Conservation (phyloP, 805 yeast species). For the Metschnikowia kunwiensis region DNA sequence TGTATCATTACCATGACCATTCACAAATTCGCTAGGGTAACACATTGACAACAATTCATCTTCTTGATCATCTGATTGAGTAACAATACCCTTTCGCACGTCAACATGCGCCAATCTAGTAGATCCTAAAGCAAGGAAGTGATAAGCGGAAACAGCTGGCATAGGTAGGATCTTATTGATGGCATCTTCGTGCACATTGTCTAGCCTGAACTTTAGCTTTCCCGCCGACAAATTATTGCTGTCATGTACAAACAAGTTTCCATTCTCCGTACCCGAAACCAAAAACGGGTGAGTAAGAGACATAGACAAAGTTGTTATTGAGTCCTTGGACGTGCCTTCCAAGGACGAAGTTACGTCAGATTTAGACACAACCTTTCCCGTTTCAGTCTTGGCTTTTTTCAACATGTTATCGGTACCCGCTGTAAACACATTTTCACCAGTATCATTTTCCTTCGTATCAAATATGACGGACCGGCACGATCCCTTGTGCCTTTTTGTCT, state of each 20-base stretch:
- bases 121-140: constrained; percentile 75
- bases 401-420: constrained; percentile 78
- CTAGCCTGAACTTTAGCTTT: constrained; percentile 44
- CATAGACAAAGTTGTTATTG: constrained; percentile 43
- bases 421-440: constrained; percentile 57
- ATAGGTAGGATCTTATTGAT: constrained; percentile 71
- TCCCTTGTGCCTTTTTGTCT: constrained; percentile 86
- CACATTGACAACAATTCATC: constrained; percentile 84
- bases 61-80: constrained; percentile 83
- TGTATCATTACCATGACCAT: constrained; percentile 52
- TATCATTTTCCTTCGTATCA: constrained; percentile 45
- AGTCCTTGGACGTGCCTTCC: constrained; percentile 23
- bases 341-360: constrained; percentile 25
- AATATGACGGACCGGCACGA: constrained; percentile 74
- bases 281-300: constrained; percentile 49
- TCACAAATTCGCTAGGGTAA: constrained; percentile 51
- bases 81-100: constrained; percentile 63
- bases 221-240: constrained; percentile 47
- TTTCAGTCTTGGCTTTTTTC: constrained; percentile 65
- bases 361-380: constrained; percentile 75
- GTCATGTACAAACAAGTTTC: constrained; percentile 62
- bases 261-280: constrained; percentile 65
- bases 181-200: constrained; percentile 69
- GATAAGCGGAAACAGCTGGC: constrained; percentile 70
- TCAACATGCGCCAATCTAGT: constrained; percentile 80